Base-by-base conservation (phyloP, 768 basidiomycete species). In the Phanerodontia chrysosporium region DNA sequence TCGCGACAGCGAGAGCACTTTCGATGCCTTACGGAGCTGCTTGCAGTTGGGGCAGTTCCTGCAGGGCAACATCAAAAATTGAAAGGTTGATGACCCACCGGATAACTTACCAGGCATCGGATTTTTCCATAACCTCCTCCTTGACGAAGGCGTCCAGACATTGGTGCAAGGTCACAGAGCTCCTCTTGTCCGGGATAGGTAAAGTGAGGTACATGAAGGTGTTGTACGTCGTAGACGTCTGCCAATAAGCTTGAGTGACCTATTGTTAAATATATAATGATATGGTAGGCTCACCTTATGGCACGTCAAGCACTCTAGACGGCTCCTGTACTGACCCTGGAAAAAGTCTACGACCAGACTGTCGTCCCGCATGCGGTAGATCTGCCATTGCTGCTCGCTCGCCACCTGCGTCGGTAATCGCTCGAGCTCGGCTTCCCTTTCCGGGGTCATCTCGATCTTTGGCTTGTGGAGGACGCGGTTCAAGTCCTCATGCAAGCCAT, bases 201-300 rank as follows among this genome's bases (percentile, higher is more conserved):
- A 99, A 70, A 53, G 93, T 89, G 54, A 99, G 80, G 62, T 95
- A 95, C 79, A 97, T 98, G 73, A 98, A 98, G 7, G 90, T 82
- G 69, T 98, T 97, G 66, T 95, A 98, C 4, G 95, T 98, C 27
- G 95, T 98, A 28, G 95, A 97, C 4, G 95, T 98, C 95, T 98
- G 65, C 32, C 53, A 49, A 48, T 42, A 24, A 42, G 28, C 53
- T 48, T 56, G 45, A 54, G 30, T 45, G 51, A 55, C 36, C 32
- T 42, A 44, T 22, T 21, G 10, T 52, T 52, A 35, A 7, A 42
- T 7, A 28, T 48, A 39, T 56, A 39, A 52, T 51, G 44, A 10
- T 7, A 48, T 21, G 57, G 45, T 21, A 36, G 72, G 75, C 80
- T 44, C 61, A 95, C 95, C 73, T 92, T 91, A 62, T 85, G 79